Conservation (phyloP, 2,329 filamentous ascomycete genomes). For the Xylaria sp. region DNA sequence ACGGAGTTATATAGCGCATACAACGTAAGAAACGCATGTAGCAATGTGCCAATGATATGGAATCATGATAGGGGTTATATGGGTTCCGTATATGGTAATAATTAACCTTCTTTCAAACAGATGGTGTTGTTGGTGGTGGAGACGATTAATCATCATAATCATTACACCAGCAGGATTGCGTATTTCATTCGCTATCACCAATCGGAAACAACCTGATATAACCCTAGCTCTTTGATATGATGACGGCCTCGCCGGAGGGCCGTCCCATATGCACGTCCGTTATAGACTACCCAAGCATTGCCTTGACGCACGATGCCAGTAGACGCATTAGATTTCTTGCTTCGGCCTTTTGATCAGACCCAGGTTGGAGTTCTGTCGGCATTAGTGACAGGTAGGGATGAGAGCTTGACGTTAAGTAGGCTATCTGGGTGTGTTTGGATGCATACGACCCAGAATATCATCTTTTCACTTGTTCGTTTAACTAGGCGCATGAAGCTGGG, state of each 20-base stretch:
- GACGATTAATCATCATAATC: conserved; percentile 14
- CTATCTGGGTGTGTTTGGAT: not conserved
- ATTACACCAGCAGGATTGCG: not conserved
- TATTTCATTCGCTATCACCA: not conserved
- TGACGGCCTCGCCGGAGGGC: not conserved
- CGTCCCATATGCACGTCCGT: not conserved
- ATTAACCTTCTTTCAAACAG: not conserved
- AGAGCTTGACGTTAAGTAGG: not conserved
- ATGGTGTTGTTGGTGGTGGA: not conserved
- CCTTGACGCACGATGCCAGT: not conserved
- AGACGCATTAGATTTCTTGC: not conserved
- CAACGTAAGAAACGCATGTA: not conserved
- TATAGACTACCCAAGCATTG: not conserved
- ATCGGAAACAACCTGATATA: not conserved
- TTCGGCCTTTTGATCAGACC: not conserved
- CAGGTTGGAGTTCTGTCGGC: conserved; percentile 5
- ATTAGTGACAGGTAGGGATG: not conserved
- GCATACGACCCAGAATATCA: not conserved
- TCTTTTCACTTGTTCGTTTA: conserved; percentile 14
- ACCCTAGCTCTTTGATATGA: not conserved
- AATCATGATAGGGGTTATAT: not conserved
- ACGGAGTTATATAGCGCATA: not conserved
- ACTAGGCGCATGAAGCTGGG: conserved; percentile 5
- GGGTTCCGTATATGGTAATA: not conserved
- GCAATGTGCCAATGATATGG: not conserved